Percentiles rank a stretch among this genome's conserved stretches.
Conservation (phyloP, 768 basidiomycete genomes). For the Neoboletus subvelutipes region DNA sequence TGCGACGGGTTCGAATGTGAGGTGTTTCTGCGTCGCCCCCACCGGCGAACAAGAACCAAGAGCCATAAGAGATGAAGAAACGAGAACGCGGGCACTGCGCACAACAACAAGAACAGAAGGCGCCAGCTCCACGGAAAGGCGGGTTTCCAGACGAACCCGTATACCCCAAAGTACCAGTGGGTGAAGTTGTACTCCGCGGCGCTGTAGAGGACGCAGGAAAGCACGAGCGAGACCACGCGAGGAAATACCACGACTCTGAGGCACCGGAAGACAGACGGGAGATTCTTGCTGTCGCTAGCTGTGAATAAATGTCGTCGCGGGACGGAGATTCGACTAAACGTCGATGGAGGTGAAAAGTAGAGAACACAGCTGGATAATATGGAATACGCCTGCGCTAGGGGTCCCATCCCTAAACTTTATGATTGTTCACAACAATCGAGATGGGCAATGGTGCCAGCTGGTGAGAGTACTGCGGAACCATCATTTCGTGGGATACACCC, state of each 20-base stretch:
- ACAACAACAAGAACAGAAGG: conserved; percentile 13
- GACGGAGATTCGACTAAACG: background rate
- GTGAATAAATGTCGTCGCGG: background rate
- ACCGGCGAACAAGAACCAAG: background rate
- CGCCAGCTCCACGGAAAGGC: conserved; percentile 24
- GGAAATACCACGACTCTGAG: background rate
- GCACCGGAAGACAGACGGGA: background rate
- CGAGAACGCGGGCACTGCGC: conserved; percentile 10
- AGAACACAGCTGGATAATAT: background rate
- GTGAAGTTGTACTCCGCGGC: conserved; percentile 12
- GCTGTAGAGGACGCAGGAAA: conserved; percentile 7
- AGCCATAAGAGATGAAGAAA: conserved; percentile 10
- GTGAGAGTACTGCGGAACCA: too few relatives aligned
- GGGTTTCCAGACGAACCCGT: conserved; percentile 14
- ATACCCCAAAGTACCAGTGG: conserved; percentile 1
- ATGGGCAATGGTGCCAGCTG: too few relatives aligned
- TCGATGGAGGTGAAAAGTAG: background rate
- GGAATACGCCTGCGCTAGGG: background rate
- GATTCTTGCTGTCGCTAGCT: background rate
- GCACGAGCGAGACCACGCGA: background rate
- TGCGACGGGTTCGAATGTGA: background rate
- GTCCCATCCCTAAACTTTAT: too few relatives aligned
- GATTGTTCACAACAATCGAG: too few relatives aligned
- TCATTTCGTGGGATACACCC: too few relatives aligned
- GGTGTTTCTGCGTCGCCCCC: background rate